Evolutionary conservation across 805 yeast genomes (phyloP).

Genomic region (Sugiyamaella qingdaonensis): DNA sequence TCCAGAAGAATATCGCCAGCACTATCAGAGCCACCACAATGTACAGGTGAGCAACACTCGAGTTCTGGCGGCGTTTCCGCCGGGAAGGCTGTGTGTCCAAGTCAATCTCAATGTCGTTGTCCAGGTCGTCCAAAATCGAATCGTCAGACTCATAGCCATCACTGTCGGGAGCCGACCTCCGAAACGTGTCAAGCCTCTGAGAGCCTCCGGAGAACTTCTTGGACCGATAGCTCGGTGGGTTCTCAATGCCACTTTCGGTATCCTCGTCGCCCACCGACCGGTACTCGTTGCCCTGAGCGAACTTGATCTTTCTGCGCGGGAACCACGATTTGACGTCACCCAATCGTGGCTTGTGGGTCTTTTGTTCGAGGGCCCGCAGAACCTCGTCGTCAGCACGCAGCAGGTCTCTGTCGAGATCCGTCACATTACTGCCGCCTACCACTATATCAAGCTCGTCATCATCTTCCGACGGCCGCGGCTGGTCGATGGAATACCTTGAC

Average conservation of each 20-base stretch:
- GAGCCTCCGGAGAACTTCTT: background rate
- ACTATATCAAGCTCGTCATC: conserved; percentile 21
- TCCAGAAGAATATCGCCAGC: conserved; percentile 12
- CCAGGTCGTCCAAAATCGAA: conserved; percentile 6
- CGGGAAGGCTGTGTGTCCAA: conserved; percentile 20
- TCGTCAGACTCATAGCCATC: conserved; percentile 8
- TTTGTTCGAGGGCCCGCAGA: conserved; percentile 12
- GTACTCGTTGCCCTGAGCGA: conserved; percentile 9
- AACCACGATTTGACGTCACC: conserved; percentile 10
- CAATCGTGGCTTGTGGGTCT: conserved; percentile 6
- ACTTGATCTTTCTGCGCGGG: conserved; percentile 17
- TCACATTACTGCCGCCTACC: conserved; percentile 13
- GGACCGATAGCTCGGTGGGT: background rate
- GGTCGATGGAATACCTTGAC: conserved; percentile 13
- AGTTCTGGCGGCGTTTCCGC: conserved; percentile 6
- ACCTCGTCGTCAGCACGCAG: conserved; percentile 21
- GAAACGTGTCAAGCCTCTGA: conserved; percentile 11
- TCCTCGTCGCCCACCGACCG: conserved; percentile 1
- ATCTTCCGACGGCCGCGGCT: conserved; percentile 7
- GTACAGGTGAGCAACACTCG: background rate
- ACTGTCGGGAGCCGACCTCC: background rate
- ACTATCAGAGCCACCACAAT: conserved; percentile 13
- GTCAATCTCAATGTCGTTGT: conserved; percentile 21
- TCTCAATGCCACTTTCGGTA: background rate
- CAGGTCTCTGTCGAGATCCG: conserved; percentile 20